A percentile compares a stretch with the other conserved stretches of the same genome.
These are phyloP conservation scores for Clausena lansium DNA, from an alignment of 345 rosid genomes.

Conservation along the genomic window DNA sequence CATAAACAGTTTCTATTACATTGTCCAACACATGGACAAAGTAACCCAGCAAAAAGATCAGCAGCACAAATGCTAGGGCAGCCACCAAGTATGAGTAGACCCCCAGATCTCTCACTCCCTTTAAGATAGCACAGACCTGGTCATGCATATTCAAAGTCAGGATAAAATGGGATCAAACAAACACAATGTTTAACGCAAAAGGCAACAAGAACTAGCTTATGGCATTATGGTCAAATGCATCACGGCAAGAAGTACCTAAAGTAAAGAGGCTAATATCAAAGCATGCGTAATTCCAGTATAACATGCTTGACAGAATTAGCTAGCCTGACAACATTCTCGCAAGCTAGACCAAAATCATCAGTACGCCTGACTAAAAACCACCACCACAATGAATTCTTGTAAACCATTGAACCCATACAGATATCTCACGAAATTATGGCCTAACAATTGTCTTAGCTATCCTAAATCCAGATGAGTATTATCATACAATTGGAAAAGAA, in stretches of 20 bases:
- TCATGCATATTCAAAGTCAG: constrained; percentile 7
- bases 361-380: background rate
- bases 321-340: background rate
- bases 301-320: background rate
- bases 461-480: background rate
- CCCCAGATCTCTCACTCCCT: constrained; percentile 61
- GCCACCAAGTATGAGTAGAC: constrained; percentile 57
- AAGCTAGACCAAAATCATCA: background rate
- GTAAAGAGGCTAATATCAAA: background rate
- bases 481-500: background rate
- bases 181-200: background rate
- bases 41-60: constrained; percentile 56
- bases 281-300: background rate
- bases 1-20: constrained; percentile 75
- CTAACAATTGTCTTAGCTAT: background rate
- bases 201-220: background rate
- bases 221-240: background rate
- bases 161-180: background rate
- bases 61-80: constrained; percentile 57
- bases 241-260: background rate
- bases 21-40: constrained; percentile 80
- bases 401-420: background rate
- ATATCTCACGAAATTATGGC: background rate
- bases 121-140: constrained; percentile 70
- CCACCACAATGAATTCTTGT: background rate